Percentiles rank a stretch among this genome's conserved stretches.
Evolutionary conservation across 202 grass and related monocot genomes (phyloP).

Genomic region (Dendrocalamus latiflorus): DNA sequence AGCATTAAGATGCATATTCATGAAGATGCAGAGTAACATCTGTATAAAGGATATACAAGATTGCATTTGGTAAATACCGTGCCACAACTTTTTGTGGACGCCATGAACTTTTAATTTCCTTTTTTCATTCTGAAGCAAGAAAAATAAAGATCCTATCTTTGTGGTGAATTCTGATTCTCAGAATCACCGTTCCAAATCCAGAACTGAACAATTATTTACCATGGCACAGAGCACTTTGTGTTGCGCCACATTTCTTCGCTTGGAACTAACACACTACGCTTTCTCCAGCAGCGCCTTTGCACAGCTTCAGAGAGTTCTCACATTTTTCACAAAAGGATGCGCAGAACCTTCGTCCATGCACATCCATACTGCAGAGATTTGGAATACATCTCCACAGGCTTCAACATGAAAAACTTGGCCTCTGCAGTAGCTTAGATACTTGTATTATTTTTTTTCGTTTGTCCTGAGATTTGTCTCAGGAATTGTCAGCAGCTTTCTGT

Average conservation of each 20-base stretch:
- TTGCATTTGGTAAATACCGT: conserved; percentile 8
- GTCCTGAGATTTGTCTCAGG: conserved; percentile 19
- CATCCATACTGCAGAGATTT: too few relatives aligned
- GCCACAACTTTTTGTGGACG: conserved; percentile 51
- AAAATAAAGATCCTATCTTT: conserved; percentile 36
- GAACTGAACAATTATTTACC: conserved; percentile 70
- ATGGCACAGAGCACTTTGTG: conserved; percentile 58
- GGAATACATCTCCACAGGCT: conserved; percentile 33
- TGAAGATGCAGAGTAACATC: conserved; percentile 13
- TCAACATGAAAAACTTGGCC: conserved; percentile 45
- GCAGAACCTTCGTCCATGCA: too few relatives aligned
- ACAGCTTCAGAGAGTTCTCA: conserved; percentile 64
- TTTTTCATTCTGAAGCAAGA: conserved; percentile 7
- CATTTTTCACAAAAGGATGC: too few relatives aligned
- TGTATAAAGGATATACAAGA: conserved; percentile 35
- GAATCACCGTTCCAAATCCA: conserved; percentile 42
- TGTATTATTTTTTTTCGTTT: not conserved
- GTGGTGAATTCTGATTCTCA: conserved; percentile 43
- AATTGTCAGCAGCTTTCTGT: conserved; percentile 34
- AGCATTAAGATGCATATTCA: conserved; percentile 5
- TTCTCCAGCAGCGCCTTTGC: conserved; percentile 66
- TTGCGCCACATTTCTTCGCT: conserved; percentile 40
- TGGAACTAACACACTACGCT: conserved; percentile 39
- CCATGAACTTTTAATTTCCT: conserved; percentile 20
- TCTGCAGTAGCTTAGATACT: conserved; percentile 35